Conservation (phyloP, 768 basidiomycete species). For the Suillus subalutaceus region DNA sequence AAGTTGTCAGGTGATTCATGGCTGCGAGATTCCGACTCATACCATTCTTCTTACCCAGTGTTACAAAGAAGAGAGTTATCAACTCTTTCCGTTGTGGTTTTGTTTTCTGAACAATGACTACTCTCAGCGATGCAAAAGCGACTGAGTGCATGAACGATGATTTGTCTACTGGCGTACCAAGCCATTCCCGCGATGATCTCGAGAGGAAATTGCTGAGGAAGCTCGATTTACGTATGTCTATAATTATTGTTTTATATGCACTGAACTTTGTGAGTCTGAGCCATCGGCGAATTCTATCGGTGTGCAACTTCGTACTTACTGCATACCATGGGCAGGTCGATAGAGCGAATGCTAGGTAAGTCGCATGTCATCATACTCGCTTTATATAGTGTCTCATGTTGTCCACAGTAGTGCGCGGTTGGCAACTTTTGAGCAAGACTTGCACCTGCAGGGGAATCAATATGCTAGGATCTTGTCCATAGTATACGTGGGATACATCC, state of each 20-base stretch:
- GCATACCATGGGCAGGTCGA: constrained; percentile 9
- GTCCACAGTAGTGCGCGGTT: constrained; percentile 20
- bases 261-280: constrained; percentile 13
- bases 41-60: not conserved
- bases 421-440: constrained; percentile 25
- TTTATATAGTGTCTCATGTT: not conserved
- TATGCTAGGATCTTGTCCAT: constrained; percentile 29
- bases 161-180: not conserved
- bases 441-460: constrained; percentile 26
- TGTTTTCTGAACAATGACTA: not conserved
- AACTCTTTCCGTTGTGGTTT: not conserved
- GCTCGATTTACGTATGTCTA: constrained; percentile 12
- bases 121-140: not conserved
- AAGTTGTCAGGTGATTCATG: not conserved
- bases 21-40: not conserved
- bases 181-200: not conserved
- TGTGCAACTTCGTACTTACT: not conserved
- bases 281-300: not conserved
- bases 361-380: not conserved
- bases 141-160: not conserved
- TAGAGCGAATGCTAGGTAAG: constrained; percentile 12
- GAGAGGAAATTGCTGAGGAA: constrained; percentile 13
- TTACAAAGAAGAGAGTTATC: not conserved
- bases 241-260: constrained; percentile 13
- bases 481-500: constrained; percentile 28